phyloP scores from a whole-genome alignment of 495 filamentous ascomycete species.

The Penicillium canescens region DNA sequence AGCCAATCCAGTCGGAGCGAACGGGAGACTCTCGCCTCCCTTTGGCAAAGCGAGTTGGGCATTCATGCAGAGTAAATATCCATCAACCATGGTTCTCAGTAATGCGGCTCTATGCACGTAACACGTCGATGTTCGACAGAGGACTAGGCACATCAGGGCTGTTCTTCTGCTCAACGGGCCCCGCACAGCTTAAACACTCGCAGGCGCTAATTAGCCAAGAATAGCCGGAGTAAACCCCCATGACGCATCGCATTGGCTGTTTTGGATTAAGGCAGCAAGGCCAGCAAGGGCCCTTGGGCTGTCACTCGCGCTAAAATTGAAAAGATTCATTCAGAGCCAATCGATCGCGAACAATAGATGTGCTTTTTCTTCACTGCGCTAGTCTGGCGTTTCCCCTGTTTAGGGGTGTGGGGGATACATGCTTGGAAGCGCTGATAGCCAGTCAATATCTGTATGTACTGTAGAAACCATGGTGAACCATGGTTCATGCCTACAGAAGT shows the following conservation, averaged over 20 bases:
- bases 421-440: background rate
- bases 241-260: background rate
- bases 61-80: conserved; percentile 18
- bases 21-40: conserved; percentile 7
- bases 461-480: conserved; percentile 4
- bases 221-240: too few species aligned
- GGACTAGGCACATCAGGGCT: conserved; percentile 1
- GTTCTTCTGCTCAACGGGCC: conserved; percentile 5
- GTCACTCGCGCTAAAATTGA: conserved; percentile 6
- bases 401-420: background rate
- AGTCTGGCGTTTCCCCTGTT: background rate
- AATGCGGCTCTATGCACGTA: conserved; percentile 21
- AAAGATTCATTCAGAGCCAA: conserved; percentile 32
- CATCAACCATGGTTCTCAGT: conserved; percentile 23
- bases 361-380: conserved; percentile 1
- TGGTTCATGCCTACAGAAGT: conserved; percentile 1
- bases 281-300: conserved; percentile 9
- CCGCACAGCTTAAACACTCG: conserved; percentile 2
- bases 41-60: conserved; percentile 17
- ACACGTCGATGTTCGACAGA: conserved; percentile 9
- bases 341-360: conserved; percentile 12
- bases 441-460: too few species aligned
- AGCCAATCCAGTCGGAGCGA: background rate
- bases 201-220: too few species aligned
- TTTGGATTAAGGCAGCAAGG: conserved; percentile 22